phyloP scores from a whole-genome alignment of 345 rosid genomes.

The Lepidium africanum region DNA sequence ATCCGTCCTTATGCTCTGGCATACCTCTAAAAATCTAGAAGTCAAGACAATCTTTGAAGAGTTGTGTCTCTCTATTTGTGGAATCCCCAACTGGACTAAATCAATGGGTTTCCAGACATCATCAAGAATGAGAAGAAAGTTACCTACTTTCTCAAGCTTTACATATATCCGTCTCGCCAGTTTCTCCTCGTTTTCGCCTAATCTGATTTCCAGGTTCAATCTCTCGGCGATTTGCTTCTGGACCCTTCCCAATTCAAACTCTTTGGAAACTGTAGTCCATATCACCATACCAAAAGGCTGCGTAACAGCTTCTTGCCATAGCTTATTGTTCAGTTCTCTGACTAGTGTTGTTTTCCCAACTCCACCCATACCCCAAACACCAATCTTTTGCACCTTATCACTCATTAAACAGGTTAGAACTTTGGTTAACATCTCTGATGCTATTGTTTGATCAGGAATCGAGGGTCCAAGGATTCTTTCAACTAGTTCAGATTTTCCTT shows the following conservation, averaged over 20 bases:
- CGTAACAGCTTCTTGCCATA: neutral
- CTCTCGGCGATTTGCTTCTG: constrained; percentile 16
- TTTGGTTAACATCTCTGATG: constrained; percentile 22
- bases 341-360: constrained; percentile 35
- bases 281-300: constrained; percentile 22
- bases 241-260: neutral
- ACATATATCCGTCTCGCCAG: neutral
- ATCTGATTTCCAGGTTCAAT: neutral
- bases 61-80: neutral
- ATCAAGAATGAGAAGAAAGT: constrained; percentile 21
- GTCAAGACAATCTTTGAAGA: constrained; percentile 25
- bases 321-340: constrained; percentile 27
- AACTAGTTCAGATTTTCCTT: constrained; percentile 8
- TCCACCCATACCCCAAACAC: constrained; percentile 31
- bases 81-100: constrained; percentile 9
- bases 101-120: constrained; percentile 20
- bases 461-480: constrained; percentile 30
- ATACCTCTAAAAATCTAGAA: constrained; percentile 27
- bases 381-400: constrained; percentile 17
- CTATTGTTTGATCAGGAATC: constrained; percentile 26
- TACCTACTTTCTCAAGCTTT: neutral
- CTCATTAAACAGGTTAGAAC: constrained; percentile 10
- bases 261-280: constrained; percentile 5
- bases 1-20: constrained; percentile 22
- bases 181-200: neutral